Evolutionary conservation across 139 green algal species (phyloP).

Genomic region (Microglena sp.): DNA sequence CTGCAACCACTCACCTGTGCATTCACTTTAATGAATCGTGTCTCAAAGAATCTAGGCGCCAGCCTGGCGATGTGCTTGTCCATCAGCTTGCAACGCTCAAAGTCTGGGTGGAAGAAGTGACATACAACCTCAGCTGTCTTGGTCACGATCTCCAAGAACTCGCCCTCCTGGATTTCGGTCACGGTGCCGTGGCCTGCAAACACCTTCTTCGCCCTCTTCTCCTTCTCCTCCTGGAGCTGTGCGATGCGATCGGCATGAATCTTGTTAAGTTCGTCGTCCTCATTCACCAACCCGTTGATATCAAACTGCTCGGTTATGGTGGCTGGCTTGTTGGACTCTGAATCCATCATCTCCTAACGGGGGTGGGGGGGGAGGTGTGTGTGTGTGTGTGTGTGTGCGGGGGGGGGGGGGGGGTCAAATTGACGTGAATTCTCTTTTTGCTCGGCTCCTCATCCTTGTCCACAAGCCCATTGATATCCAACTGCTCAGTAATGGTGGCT

Average conservation of each 20-base stretch:
- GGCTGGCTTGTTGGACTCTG: slow-evolving; percentile 19
- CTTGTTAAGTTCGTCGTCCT: slow-evolving; percentile 54
- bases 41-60: slow-evolving; percentile 70
- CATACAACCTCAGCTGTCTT: slow-evolving; percentile 62
- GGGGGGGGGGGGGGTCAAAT: too few species aligned
- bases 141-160: slow-evolving; percentile 88
- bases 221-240: slow-evolving; percentile 61
- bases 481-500: slow-evolving; percentile 8
- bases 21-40: slow-evolving; percentile 84
- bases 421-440: too few species aligned
- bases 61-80: slow-evolving; percentile 82
- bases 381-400: too few species aligned
- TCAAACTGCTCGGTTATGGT: slow-evolving; percentile 32
- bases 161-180: slow-evolving; percentile 68
- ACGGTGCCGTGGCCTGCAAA: slow-evolving; percentile 72
- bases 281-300: slow-evolving; percentile 71
- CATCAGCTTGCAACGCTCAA: slow-evolving; percentile 93
- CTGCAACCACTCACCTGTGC: slow-evolving; percentile 57
- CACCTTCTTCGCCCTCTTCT: slow-evolving; percentile 66
- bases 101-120: slow-evolving; percentile 95
- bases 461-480: slow-evolving; percentile 74
- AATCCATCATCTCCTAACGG: slow-evolving; percentile 31
- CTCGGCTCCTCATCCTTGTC: slow-evolving; percentile 61
- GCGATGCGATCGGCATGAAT: slow-evolving; percentile 62
- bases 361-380: too few species aligned